Percentiles rank a stretch among this genome's conserved stretches.
These are phyloP conservation scores for Podaxis sp. DNA, from an alignment of 768 basidiomycete species.

Conservation along the genomic window DNA sequence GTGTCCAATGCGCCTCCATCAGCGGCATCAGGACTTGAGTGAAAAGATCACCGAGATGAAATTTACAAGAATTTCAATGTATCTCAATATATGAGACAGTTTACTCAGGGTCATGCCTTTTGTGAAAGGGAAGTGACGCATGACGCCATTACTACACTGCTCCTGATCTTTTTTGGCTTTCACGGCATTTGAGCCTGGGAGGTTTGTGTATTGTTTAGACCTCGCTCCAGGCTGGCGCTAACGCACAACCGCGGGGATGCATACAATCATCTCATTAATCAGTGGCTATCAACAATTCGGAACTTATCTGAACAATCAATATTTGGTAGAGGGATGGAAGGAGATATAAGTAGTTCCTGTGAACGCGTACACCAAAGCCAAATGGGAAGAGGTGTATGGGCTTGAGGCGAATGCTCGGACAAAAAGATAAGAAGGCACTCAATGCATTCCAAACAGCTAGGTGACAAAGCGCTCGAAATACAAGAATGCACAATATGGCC, in stretches of 20 bases:
- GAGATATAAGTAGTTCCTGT: too few relatives aligned
- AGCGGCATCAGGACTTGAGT: neutral
- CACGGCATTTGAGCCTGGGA: neutral
- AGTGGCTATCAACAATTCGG: too few relatives aligned
- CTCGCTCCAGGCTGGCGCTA: neutral
- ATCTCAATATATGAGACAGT: neutral
- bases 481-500: neutral
- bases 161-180: neutral
- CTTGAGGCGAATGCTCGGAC: neutral
- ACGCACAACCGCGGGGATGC: neutral
- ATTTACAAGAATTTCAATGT: neutral
- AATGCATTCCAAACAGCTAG: neutral
- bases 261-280: neutral
- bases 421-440: neutral
- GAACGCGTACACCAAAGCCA: too few relatives aligned
- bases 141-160: neutral
- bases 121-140: neutral
- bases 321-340: too few relatives aligned
- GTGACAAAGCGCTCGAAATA: neutral
- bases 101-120: neutral
- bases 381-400: neutral
- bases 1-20: neutral
- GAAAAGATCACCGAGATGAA: neutral
- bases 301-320: too few relatives aligned
- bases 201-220: neutral